Evolutionary conservation across 257 asterid species (phyloP).

Genomic region (Capsicum baccatum): DNA sequence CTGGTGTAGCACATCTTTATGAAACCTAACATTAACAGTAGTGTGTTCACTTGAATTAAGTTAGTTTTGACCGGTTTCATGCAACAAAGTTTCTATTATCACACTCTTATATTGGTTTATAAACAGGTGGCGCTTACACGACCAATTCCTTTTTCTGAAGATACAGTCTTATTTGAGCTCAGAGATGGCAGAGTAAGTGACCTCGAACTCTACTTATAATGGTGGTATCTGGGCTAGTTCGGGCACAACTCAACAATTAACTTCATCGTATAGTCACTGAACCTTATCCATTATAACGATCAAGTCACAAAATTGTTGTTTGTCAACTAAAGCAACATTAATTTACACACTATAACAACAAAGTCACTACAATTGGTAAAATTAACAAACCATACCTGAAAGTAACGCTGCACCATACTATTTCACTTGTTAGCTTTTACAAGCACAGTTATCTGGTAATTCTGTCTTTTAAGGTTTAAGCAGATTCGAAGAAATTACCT

Average conservation of each 20-base stretch:
- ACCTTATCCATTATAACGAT: background rate
- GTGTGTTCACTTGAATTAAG: background rate
- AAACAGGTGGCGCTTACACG: slow-evolving; percentile 69
- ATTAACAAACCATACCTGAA: background rate
- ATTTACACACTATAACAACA: background rate
- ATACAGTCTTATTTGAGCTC: slow-evolving; percentile 76
- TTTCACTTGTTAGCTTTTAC: background rate
- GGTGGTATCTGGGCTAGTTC: background rate
- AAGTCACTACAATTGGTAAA: background rate
- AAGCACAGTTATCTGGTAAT: background rate
- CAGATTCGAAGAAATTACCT: background rate
- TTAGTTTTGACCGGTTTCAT: background rate
- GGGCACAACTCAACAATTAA: background rate
- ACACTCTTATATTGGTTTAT: background rate
- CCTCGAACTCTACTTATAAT: background rate
- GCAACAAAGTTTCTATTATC: background rate
- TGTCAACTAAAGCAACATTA: background rate
- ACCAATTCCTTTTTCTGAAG: slow-evolving; percentile 70
- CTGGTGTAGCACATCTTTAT: background rate
- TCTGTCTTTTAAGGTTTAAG: background rate
- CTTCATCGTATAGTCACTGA: background rate
- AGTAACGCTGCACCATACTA: background rate
- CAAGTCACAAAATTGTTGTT: background rate
- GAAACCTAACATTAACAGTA: background rate
- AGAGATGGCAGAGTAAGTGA: slow-evolving; percentile 84